A percentile compares a stretch with the other conserved stretches of the same genome.
Conservation (phyloP, 2,329 filamentous ascomycete genomes). For the Paracamarosporium sp. region DNA sequence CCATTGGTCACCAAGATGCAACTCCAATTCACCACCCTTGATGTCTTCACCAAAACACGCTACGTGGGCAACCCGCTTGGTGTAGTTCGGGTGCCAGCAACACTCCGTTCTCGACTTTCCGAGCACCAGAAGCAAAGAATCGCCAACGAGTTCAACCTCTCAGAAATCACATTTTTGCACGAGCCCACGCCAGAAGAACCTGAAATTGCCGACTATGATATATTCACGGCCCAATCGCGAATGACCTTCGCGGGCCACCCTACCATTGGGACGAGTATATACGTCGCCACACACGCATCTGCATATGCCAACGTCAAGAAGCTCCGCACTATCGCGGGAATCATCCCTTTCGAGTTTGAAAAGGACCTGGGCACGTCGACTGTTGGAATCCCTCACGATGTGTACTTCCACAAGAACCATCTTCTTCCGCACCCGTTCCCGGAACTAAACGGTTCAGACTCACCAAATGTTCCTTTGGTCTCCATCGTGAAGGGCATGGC, state of each 20-base stretch:
- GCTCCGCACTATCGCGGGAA: constrained; percentile 22
- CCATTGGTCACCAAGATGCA: constrained; percentile 16
- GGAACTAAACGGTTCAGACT: constrained; percentile 16
- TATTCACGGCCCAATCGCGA: constrained; percentile 58
- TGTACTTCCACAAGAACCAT: constrained; percentile 62
- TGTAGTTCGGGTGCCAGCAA: constrained; percentile 56
- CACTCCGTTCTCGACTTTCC: constrained; percentile 37
- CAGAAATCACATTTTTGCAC: constrained; percentile 62
- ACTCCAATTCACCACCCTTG: constrained; percentile 45
- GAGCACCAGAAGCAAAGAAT: constrained; percentile 59
- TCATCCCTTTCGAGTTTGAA: constrained; percentile 22
- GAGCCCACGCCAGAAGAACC: constrained; percentile 22
- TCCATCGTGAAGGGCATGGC: constrained; percentile 73
- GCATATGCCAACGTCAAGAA: constrained; percentile 14
- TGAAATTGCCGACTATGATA: constrained; percentile 50
- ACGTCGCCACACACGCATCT: constrained; percentile 44
- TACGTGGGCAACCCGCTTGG: constrained; percentile 61
- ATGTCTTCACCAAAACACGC: constrained; percentile 55
- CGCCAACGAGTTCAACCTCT: constrained; percentile 62
- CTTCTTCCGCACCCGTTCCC: constrained; percentile 42
- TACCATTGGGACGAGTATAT: constrained; percentile 60
- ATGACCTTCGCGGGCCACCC: constrained; percentile 64
- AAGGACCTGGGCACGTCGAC: constrained; percentile 46
- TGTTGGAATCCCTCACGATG: constrained; percentile 69
- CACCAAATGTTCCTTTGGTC: constrained; percentile 34